Base-by-base conservation (phyloP, 345 rosid genomes). In the Physaria fendleri region DNA sequence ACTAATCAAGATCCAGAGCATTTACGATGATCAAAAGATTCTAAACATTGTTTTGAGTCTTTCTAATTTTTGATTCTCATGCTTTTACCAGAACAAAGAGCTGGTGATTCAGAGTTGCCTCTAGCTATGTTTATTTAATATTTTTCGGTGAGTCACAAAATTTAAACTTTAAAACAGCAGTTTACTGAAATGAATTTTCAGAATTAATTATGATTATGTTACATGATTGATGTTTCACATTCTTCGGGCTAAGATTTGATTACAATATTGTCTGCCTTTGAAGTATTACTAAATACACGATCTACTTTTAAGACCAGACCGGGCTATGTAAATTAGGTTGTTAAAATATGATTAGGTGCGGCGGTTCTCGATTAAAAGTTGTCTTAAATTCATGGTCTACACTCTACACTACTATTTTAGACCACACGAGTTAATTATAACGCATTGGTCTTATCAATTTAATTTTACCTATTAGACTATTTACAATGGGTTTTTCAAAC, bases 381-480 rank as follows among this genome's bases (percentile, higher is more conserved):
- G 37, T 66, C 71, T 66, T 57, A 48, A 66, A 57, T 66, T 57
- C 71, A 66, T 56, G 50, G 51, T 56, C 58, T 56, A 65, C 46
- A 11, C 23, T 33, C 12, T 43, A 21, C 24, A 15, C 15, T 45
- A 8, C n/a, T n/a, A n/a, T n/a, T 28, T 24, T 40, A 37, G 52
- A 8, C 44, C 64, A 38, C 1, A 18, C 18, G 48, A 42, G 9
- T 34, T 65, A 4, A 20, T 45, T 45, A 33, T 32, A 44, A 32
- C 4, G 6, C 28, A 43, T n/a, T 21, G 15, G 30, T 21, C 37
- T 5, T n/a, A 17, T 11, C 23, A 27, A 27, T 9, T 29, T 23
- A 12, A 45, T 11, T 5, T 25, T n/a, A n/a, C n/a, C n/a, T n/a
- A n/a, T n/a, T n/a, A n/a, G n/a, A n/a, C n/a, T n/a, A n/a, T n/a